Conservation (phyloP, 108 stramenopile species). For the Stephanodiscus minutulus region DNA sequence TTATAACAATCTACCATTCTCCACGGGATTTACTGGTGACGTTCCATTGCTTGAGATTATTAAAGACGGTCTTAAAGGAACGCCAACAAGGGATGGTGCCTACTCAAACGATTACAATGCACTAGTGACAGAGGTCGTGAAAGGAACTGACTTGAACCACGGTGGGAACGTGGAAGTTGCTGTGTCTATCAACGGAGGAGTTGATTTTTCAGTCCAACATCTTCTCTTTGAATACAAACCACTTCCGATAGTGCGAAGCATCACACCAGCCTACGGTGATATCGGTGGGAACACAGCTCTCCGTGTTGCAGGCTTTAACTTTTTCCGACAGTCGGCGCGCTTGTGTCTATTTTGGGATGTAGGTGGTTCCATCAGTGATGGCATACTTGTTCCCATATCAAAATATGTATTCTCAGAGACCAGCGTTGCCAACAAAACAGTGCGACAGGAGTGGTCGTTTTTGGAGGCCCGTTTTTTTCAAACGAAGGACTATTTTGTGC, state of each 20-base stretch:
- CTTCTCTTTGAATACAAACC: slow-evolving; percentile 56
- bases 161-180: slow-evolving; percentile 60
- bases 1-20: slow-evolving; percentile 6
- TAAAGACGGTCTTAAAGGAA: slow-evolving; percentile 25
- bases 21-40: slow-evolving; percentile 35
- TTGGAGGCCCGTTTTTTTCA: slow-evolving; percentile 61
- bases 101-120: slow-evolving; percentile 28
- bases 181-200: slow-evolving; percentile 64
- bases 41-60: slow-evolving; percentile 27
- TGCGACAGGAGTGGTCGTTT: slow-evolving; percentile 31
- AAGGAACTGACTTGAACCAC: slow-evolving; percentile 47
- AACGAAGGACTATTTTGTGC: slow-evolving; percentile 53
- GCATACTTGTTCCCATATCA: slow-evolving; percentile 11
- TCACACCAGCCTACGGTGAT: slow-evolving; percentile 64
- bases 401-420: slow-evolving; percentile 10
- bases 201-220: slow-evolving; percentile 53
- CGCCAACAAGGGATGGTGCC: slow-evolving; percentile 30
- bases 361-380: slow-evolving; percentile 13
- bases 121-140: slow-evolving; percentile 38
- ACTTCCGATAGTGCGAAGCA: slow-evolving; percentile 39
- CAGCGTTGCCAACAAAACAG: not conserved
- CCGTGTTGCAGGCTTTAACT: slow-evolving; percentile 48
- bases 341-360: slow-evolving; percentile 63
- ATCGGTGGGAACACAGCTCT: slow-evolving; percentile 61
- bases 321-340: slow-evolving; percentile 40